A percentile compares a stretch with the other conserved stretches of the same genome.
These are phyloP conservation scores for Biscogniauxia marginata DNA, from an alignment of 2,329 filamentous ascomycete genomes.

Conservation along the genomic window DNA sequence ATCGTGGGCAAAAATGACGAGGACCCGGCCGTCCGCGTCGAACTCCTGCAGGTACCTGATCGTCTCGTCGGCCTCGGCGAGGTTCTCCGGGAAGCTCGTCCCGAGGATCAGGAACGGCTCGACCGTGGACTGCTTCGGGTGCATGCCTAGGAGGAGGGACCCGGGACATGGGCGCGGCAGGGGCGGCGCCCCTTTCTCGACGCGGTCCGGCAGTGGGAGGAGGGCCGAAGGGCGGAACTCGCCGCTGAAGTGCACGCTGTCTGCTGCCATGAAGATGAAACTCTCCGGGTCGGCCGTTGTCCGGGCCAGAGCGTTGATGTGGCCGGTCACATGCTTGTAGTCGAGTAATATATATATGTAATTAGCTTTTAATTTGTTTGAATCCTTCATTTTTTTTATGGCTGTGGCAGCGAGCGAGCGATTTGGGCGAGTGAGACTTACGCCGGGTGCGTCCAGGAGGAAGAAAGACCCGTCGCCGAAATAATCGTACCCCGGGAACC, in stretches of 20 bases:
- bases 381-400: background rate
- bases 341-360: background rate
- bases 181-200: background rate
- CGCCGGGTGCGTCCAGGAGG: constrained; percentile 1
- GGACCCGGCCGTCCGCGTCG: constrained; percentile 2
- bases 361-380: background rate
- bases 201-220: background rate
- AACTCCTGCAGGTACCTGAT: constrained; percentile 4
- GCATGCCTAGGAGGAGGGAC: background rate
- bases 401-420: background rate
- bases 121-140: background rate
- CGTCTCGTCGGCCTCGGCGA: background rate
- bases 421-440: background rate
- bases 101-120: background rate
- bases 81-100: background rate
- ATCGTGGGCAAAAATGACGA: constrained; percentile 7
- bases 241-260: constrained; percentile 3
- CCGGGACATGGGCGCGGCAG: background rate
- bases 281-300: background rate
- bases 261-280: constrained; percentile 2
- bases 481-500: constrained; percentile 1
- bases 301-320: constrained; percentile 3
- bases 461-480: constrained; percentile 7
- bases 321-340: constrained; percentile 1
- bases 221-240: constrained; percentile 1